Conservation (phyloP, 1,284 basidiomycete genomes). For the Ganoderma multipileum region DNA sequence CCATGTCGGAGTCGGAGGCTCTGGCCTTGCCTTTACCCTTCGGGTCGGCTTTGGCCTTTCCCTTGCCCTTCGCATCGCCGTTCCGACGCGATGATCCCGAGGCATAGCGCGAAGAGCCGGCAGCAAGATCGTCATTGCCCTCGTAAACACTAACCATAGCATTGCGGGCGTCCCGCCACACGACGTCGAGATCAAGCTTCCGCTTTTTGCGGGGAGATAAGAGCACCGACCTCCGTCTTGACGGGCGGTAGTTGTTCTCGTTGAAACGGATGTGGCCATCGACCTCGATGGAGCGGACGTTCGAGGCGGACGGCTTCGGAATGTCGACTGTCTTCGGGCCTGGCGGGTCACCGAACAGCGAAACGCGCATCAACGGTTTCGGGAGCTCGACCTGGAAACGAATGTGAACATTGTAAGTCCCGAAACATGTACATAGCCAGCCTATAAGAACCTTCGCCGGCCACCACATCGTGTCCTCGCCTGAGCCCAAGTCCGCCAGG, state of each 20-base stretch:
- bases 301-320: conserved; percentile 29
- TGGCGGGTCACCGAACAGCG: conserved; percentile 35
- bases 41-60: conserved; percentile 13
- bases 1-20: conserved; percentile 8
- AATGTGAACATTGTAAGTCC: background rate
- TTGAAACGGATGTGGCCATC: conserved; percentile 39
- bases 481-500: conserved; percentile 21
- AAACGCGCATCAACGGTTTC: conserved; percentile 31
- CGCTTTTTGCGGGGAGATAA: conserved; percentile 39
- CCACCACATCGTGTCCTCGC: conserved; percentile 45
- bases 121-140: conserved; percentile 39
- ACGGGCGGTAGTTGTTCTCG: conserved; percentile 33
- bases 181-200: conserved; percentile 37
- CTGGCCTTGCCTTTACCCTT: conserved; percentile 21
- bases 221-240: background rate
- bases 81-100: conserved; percentile 28
- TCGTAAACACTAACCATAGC: conserved; percentile 41
- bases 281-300: conserved; percentile 37
- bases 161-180: conserved; percentile 42
- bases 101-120: conserved; percentile 5
- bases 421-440: conserved; percentile 3
- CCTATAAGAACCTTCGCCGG: conserved; percentile 42
- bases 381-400: conserved; percentile 23
- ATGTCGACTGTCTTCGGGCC: conserved; percentile 24
- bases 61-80: conserved; percentile 13